Evolutionary conservation across 1,139 yeast genomes (phyloP).

Genomic region (Candida sojae): DNA sequence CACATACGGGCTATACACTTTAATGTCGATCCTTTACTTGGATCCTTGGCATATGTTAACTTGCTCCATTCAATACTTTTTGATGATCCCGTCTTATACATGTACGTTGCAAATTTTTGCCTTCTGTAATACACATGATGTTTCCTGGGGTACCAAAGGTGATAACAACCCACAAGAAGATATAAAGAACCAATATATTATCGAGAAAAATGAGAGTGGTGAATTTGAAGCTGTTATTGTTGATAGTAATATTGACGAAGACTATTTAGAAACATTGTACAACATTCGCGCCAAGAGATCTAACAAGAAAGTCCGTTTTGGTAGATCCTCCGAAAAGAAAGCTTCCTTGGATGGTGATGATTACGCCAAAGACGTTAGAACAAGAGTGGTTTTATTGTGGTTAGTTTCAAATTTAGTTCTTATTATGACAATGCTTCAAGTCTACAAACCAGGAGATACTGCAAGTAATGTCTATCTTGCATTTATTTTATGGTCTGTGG

Average conservation of each 20-base stretch:
- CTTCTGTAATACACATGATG: slow-evolving; percentile 93
- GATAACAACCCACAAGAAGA: slow-evolving; percentile 72
- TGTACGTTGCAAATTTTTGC: slow-evolving; percentile 93
- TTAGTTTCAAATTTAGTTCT: slow-evolving; percentile 76
- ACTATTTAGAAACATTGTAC: slow-evolving; percentile 74
- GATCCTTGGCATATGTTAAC: slow-evolving; percentile 96
- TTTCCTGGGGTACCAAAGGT: slow-evolving; percentile 97
- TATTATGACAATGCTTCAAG: slow-evolving; percentile 84
- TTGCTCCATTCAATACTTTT: slow-evolving; percentile 80
- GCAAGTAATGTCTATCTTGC: slow-evolving; percentile 69
- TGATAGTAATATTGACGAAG: slow-evolving; percentile 87
- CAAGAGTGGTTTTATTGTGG: slow-evolving; percentile 93
- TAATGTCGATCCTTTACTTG: slow-evolving; percentile 77
- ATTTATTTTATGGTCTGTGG: slow-evolving; percentile 89
- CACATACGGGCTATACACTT: slow-evolving; percentile 86
- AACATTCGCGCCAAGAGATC: slow-evolving; percentile 75
- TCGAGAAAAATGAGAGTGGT: slow-evolving; percentile 49
- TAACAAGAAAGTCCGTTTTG: slow-evolving; percentile 51
- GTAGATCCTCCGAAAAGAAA: slow-evolving; percentile 36
- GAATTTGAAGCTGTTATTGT: slow-evolving; percentile 90
- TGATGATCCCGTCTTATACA: slow-evolving; percentile 87
- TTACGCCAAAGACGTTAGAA: slow-evolving; percentile 90
- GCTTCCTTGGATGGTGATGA: slow-evolving; percentile 66
- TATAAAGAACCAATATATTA: slow-evolving; percentile 42
- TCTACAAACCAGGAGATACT: slow-evolving; percentile 65